Evolutionary conservation across 2,329 filamentous ascomycete genomes (phyloP), one percentile per base, ranked within the genome.

Genomic region (Byssochlamys sp.): DNA sequence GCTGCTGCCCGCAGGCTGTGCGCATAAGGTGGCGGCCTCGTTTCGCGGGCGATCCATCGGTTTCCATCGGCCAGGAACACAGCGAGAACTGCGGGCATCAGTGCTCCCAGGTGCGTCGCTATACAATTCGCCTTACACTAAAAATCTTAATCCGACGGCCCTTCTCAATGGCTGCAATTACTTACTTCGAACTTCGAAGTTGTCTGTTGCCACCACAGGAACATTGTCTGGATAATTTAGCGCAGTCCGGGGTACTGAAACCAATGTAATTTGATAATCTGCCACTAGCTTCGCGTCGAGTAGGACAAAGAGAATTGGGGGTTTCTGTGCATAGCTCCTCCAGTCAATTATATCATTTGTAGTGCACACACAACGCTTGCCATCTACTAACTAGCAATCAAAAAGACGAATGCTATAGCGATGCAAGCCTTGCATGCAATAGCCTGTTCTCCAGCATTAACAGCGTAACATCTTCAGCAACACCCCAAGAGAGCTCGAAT

Each of bases 401-500:
- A 11, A 19, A 45, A 9, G 14, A 45, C 19, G 19, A 9, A 45
- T 45, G 3, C n/a, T 26, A 51, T 28, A 51, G 49, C 24, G 49
- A 51, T 28, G 49, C 24, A n/a, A n/a, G n/a, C 12, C 24, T 51
- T 26, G 6, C 25, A 7, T 51, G 49, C 25, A 51, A 51, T 28
- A 51, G 25, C 10, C 49, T 24, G 27, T 28, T 51, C 49, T 51
- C 14, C 10, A 51, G 24, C 59, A 80, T 72, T 61, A 81, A 63
- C 24, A 65, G 64, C 2, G 71, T 67, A 9, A 82, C 79, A 54
- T 78, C 78, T 52, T 75, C 75, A 0, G 82, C 83, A 4, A 85
- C 76, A 0, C 83, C 83, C 80, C 82, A 83, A 14, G 81, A 84
- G 6, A 85, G 61, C 69, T 86, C 83, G 62, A 78, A 85, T 0